Conservation (phyloP, 306 rosid genomes). For the Myrica gale region DNA sequence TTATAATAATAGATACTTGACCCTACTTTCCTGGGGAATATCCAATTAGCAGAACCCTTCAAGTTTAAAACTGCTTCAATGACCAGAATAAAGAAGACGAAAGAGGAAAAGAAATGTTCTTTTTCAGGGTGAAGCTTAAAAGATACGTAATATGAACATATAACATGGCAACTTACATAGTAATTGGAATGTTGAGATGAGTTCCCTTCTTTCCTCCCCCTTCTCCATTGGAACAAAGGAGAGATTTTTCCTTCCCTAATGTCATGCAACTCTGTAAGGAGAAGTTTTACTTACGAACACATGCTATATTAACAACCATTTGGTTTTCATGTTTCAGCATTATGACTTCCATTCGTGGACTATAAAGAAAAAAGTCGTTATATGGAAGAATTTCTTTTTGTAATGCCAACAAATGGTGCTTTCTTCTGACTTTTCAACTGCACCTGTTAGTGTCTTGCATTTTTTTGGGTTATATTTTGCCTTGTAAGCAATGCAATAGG, state of each 20-base stretch:
- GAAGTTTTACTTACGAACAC: background rate
- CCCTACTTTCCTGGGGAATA: background rate
- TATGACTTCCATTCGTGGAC: background rate
- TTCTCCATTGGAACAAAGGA: background rate
- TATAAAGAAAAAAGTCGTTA: background rate
- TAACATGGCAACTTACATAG: background rate
- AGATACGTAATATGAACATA: background rate
- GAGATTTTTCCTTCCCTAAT: background rate
- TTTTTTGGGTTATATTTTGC: background rate
- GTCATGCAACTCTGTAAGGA: background rate
- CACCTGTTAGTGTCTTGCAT: background rate
- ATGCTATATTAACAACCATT: background rate
- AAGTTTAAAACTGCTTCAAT: slow-evolving; percentile 1
- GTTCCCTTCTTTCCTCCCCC: background rate
- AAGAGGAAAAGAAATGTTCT: background rate
- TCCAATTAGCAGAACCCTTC: background rate
- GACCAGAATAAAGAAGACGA: background rate
- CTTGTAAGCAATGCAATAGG: background rate
- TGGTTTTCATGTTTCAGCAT: background rate
- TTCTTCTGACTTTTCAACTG: background rate
- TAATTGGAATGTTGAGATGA: background rate
- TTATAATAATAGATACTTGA: background rate
- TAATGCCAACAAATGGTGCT: background rate
- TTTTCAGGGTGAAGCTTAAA: background rate
- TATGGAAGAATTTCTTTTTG: background rate